These are phyloP conservation scores for Fusarium cyanostomum DNA, from an alignment of 2,329 filamentous ascomycete genomes.

Conservation along the genomic window DNA sequence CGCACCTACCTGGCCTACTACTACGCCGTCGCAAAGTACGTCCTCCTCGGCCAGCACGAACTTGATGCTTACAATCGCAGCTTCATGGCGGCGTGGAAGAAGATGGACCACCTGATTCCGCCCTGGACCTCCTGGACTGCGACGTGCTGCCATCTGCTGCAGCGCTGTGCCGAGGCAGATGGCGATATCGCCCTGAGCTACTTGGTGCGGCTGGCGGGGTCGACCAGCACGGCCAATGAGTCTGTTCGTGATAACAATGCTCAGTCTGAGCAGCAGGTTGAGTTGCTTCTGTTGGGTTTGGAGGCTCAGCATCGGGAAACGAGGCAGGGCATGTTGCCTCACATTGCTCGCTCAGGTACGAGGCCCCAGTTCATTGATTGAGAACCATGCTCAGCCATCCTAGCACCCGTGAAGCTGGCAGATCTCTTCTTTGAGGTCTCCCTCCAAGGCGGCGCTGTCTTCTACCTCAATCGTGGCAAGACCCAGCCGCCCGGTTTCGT, in stretches of 20 bases:
- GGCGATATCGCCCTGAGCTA: constrained; percentile 56
- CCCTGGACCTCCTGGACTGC: constrained; percentile 55
- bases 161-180: constrained; percentile 47
- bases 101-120: constrained; percentile 42
- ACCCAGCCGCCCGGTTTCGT: constrained; percentile 12
- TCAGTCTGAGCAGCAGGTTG: constrained; percentile 52
- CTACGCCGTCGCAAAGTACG: constrained; percentile 55
- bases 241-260: constrained; percentile 43
- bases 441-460: constrained; percentile 52
- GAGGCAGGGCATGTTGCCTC: constrained; percentile 48
- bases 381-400: constrained; percentile 26
- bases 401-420: constrained; percentile 45
- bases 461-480: constrained; percentile 34
- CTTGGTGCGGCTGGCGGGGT: constrained; percentile 54
- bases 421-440: constrained; percentile 52
- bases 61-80: constrained; percentile 43
- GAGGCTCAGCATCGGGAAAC: constrained; percentile 57
- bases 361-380: neutral
- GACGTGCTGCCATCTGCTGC: constrained; percentile 56
- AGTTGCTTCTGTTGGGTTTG: constrained; percentile 58
- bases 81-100: constrained; percentile 52
- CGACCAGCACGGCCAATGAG: constrained; percentile 51
- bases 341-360: constrained; percentile 43
- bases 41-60: neutral
- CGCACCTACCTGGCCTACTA: constrained; percentile 59